Base-by-base conservation (phyloP, 2,329 filamentous ascomycete genomes). In the Colletotrichum echinochloae region DNA sequence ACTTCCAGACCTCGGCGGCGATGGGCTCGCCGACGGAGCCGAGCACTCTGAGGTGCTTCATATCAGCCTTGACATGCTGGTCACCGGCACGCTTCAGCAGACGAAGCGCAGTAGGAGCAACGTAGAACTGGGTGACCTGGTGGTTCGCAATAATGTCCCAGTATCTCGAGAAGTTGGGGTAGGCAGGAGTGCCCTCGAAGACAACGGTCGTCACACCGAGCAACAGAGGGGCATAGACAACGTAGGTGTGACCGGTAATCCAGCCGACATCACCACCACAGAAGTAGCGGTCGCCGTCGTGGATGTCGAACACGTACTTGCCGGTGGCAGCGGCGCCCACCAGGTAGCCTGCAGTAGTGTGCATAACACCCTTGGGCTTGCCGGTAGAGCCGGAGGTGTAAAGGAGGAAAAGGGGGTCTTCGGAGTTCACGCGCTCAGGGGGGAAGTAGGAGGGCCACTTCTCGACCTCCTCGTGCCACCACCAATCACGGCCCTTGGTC, bases 271-370 rank as follows among this genome's bases (percentile, higher is more conserved):
- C 96, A 81, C 96, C 96, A 81, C 95, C 96, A 77, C 96, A 99
- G 88, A 98, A 98, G 88, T 96, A 98, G 73, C 89, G 90, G 81
- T 99, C 96, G 64, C 92, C 90, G 73, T 95, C 92, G 81, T 99
- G 96, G 73, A 99, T 97, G 81, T 99, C 96, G 79, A 99, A 99
- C 73, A 98, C 95, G 81, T 99, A 98, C 84, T 98, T 99, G 82
- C 95, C 95, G 16, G 96, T 99, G 77, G 92, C 88, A 41, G 96
- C 95, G 61, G 95, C 95, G 70, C 96, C 96, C 9, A 98, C 84
- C n/a, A 99, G 88, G 81, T 98, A 99, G 61, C 96, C 96, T 72
- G 87, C 96, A 44, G 95, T 99, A 33, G 94, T 97, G 88, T 99
- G 96, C 94, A 99, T 92, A 66, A 99, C 93, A 83, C 96, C 96